These are phyloP conservation scores for Pezicula rhizophila DNA, from an alignment of 2,329 filamentous ascomycete species.

Conservation along the genomic window DNA sequence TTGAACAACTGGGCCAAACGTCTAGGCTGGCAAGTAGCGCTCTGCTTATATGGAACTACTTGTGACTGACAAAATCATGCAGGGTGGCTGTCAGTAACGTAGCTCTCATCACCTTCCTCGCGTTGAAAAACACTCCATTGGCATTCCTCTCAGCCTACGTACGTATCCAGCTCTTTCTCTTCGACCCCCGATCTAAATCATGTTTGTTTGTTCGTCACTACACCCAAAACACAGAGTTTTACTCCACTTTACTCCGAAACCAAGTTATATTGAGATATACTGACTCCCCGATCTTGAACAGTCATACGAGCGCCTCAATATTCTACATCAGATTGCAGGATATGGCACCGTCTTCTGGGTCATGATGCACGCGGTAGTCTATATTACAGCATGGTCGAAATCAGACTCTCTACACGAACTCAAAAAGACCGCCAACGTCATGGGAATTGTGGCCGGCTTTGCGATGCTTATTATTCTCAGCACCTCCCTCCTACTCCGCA, in stretches of 20 bases:
- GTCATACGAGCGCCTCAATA: conserved; percentile 54
- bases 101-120: conserved; percentile 45
- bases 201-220: too few species aligned
- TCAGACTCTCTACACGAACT: conserved; percentile 27
- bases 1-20: conserved; percentile 11
- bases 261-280: too few species aligned
- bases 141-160: conserved; percentile 42
- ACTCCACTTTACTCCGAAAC: too few species aligned
- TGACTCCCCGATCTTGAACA: too few species aligned
- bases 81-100: conserved; percentile 46
- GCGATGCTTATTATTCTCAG: conserved; percentile 39
- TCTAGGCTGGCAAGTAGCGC: conserved; percentile 18
- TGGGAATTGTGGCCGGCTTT: conserved; percentile 41
- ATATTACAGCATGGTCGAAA: conserved; percentile 30
- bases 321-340: conserved; percentile 48
- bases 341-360: conserved; percentile 40
- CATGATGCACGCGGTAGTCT: conserved; percentile 40
- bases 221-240: too few species aligned
- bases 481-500: conserved; percentile 36
- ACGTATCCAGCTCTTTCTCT: too few species aligned
- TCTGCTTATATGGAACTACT: conserved; percentile 11
- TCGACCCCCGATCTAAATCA: too few species aligned
- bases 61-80: conserved; percentile 9
- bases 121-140: conserved; percentile 53
- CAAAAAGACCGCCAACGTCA: conserved; percentile 34